Base-by-base conservation (phyloP, 1,284 basidiomycete genomes). In the Ustilago crameri region DNA sequence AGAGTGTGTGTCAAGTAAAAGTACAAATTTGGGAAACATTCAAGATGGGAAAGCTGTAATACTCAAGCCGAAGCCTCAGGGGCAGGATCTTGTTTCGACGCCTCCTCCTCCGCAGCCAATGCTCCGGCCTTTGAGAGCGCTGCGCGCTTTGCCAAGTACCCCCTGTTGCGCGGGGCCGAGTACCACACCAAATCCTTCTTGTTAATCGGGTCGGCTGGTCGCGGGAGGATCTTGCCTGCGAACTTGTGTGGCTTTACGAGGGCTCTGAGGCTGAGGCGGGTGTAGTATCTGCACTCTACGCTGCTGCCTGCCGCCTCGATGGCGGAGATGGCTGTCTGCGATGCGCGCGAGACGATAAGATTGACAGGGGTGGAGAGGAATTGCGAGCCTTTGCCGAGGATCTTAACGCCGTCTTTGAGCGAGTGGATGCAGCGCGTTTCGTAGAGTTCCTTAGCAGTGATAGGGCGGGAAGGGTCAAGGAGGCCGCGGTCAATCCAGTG, bases 231-330 rank as follows among this genome's bases (percentile, higher is more conserved):
- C 51, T 72, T 74, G 45, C 67, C 73, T 15, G 68, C 63, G 62
- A 72, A 82, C 61, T 79, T 80, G 47, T 82, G 75, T 12, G 86
- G 86, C 60, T 91, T 90, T 51, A 94, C 84, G 70, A 91, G 90
- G 78, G 94, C 92, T 38, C 89, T 87, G 48, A 99, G 86, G 0
- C 91, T 90, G 47, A 95, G 87, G 10, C 88, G 85, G 83, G 97
- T 98, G 86, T 97, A 95, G 84, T 93, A 97, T 77, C 93, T 90
- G 85, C 93, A 95, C 49, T 91, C 89, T 22, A 98, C 89, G 46
- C 88, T 88, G 18, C 95, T 96, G 17, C 94, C 93, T 4, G 87
- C 87, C 10, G 85, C 86, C 80, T 98, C 92, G 56, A 98, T 89
- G 0, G 93, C 91, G 49, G 88, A 84, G 51, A 97, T 93, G 2